These are phyloP conservation scores for Pilaira anomala DNA, from an alignment of 192 early-diverging fungal species.

Conservation along the genomic window DNA sequence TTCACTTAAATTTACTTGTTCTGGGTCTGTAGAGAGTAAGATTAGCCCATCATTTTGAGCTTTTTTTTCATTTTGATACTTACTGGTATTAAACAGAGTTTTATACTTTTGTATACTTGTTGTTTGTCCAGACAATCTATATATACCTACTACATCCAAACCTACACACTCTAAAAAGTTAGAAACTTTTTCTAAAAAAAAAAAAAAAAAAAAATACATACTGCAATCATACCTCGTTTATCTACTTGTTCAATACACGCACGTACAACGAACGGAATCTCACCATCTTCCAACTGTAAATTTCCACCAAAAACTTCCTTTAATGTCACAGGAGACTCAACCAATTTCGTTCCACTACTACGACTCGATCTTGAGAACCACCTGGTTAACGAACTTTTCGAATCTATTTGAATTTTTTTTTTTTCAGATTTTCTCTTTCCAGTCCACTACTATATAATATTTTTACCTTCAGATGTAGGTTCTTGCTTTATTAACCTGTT, in stretches of 20 bases:
- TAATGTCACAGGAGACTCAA: not conserved
- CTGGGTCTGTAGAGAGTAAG: not conserved
- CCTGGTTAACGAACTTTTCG: constrained; percentile 1
- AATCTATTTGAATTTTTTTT: not conserved
- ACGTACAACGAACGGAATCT: constrained; percentile 59
- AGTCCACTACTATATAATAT: too few species aligned
- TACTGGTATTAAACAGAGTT: constrained; percentile 55
- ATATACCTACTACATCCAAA: constrained; percentile 69
- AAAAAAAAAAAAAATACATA: constrained; percentile 16
- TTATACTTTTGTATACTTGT: constrained; percentile 63
- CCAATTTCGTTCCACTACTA: not conserved
- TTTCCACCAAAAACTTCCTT: constrained; percentile 37
- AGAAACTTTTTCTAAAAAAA: not conserved
- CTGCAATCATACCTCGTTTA: constrained; percentile 53
- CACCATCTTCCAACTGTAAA: constrained; percentile 23
- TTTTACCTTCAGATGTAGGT: constrained; percentile 20
- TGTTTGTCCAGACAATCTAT: constrained; percentile 66
- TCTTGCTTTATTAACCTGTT: not conserved
- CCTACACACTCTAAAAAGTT: constrained; percentile 23
- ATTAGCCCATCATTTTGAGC: not conserved
- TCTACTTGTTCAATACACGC: constrained; percentile 71
- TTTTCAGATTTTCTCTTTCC: not conserved
- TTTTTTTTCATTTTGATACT: not conserved
- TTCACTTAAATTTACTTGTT: constrained; percentile 44
- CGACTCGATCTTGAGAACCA: constrained; percentile 13